Evolutionary conservation across 768 basidiomycete genomes (phyloP), one percentile per base, ranked within the genome.

Genomic region (Suillus alpinus): DNA sequence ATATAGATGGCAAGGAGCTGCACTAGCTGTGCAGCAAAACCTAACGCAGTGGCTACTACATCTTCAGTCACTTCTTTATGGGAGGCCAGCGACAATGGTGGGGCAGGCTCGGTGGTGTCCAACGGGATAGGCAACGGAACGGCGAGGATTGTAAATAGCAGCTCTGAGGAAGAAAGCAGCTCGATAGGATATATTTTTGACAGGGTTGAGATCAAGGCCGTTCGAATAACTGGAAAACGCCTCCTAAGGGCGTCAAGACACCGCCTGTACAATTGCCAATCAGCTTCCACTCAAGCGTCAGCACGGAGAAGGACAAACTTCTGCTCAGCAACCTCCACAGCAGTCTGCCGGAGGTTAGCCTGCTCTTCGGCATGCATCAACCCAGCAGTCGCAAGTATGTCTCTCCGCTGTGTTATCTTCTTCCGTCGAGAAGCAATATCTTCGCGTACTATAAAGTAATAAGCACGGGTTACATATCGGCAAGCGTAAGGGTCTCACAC

Each of bases 121-220:
- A 87, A 66, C 16, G 94, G 94, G 62, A 98, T 95, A 1, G 97
- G 95, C 10, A 99, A 81, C n/a, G 97, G 92, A 50, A 93, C 86
- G 55, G 83, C 81, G 55, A 95, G 78, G 70, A 99, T 92, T 13
- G 91, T 86, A 73, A 91, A 99, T 32, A 97, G 83, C n/a, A 98
- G 79, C 67, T 94, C 88, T 5, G 91, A 85, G 13, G 94, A 80
- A 12, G 90, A 89, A 51, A 87, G 80, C 18, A 96, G 86, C 57
- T 93, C 91, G 67, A 99, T 96, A 26, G 95, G 95, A 73, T 89
- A 98, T 66, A 96, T 88, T 13, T 79, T 76, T 43, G 90, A 85
- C 49, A 97, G 82, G 13, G 81, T 82, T 18, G 88, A 86, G 61
- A 94, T 77, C 56, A 92, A 82, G 7, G 82, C 81, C 37, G 83